Conservation (phyloP, 2,329 filamentous ascomycete species). For the Aaosphaeria pasadenensis region DNA sequence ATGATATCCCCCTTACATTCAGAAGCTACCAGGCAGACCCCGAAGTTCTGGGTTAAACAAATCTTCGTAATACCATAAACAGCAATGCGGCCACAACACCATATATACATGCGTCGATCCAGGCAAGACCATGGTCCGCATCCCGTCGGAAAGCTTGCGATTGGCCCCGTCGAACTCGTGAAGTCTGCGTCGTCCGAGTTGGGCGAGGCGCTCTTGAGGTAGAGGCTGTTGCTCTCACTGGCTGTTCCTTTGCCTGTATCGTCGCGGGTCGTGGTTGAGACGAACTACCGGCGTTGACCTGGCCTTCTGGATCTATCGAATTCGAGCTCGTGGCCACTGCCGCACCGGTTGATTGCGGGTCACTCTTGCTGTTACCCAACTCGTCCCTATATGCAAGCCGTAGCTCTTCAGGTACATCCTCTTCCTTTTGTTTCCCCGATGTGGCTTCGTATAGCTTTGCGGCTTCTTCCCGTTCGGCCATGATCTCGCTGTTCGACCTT, state of each 20-base stretch:
- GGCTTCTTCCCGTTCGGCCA: slow-evolving; percentile 65
- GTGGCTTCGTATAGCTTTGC: slow-evolving; percentile 46
- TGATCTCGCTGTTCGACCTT: slow-evolving; percentile 69
- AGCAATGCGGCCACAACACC: slow-evolving; percentile 67
- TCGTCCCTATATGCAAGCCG: slow-evolving; percentile 72
- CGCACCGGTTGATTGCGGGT: slow-evolving; percentile 18
- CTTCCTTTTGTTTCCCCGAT: slow-evolving; percentile 40
- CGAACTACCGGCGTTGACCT: neutral
- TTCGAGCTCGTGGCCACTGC: slow-evolving; percentile 5
- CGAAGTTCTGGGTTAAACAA: slow-evolving; percentile 17
- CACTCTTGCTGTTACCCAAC: slow-evolving; percentile 39
- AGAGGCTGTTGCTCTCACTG: slow-evolving; percentile 1
- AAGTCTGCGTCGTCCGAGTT: slow-evolving; percentile 12
- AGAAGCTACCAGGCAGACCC: too few species aligned
- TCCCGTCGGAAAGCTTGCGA: slow-evolving; percentile 20
- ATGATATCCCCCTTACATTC: too few species aligned
- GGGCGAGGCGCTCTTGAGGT: slow-evolving; percentile 5
- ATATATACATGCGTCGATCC: slow-evolving; percentile 79
- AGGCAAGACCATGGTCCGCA: slow-evolving; percentile 60
- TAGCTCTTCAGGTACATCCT: slow-evolving; percentile 53
- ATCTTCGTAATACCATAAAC: slow-evolving; percentile 61
- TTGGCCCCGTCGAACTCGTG: slow-evolving; percentile 6
- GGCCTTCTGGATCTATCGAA: neutral
- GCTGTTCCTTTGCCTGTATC: neutral
- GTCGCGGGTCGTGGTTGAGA: neutral